phyloP scores from a whole-genome alignment of 345 rosid genomes.

The Linum usitatissimum region DNA sequence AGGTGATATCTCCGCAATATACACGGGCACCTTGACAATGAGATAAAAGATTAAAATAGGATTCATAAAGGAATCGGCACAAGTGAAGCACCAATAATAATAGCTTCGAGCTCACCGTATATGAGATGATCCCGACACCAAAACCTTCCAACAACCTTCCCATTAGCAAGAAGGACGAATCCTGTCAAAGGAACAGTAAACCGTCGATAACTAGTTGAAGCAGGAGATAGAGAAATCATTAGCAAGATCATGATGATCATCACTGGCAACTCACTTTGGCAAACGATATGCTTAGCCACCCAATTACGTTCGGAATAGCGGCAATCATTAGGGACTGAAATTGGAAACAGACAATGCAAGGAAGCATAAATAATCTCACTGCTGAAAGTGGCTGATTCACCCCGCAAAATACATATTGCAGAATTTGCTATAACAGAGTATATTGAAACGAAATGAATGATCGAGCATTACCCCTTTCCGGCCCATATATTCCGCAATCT shows the following conservation, averaged over 20 bases:
- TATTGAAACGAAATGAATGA: background rate
- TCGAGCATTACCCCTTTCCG: slow-evolving; percentile 4
- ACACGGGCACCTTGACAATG: slow-evolving; percentile 5
- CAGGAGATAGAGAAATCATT: background rate
- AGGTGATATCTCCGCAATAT: slow-evolving; percentile 9
- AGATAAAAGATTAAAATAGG: background rate
- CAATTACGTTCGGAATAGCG: slow-evolving; percentile 6
- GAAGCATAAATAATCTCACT: background rate
- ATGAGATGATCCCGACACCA: slow-evolving; percentile 6
- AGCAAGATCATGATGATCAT: background rate
- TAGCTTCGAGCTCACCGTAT: slow-evolving; percentile 1
- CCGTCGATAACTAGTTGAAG: background rate
- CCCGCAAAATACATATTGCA: background rate
- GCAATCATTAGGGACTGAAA: slow-evolving; percentile 8
- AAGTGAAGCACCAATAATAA: background rate
- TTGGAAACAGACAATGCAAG: background rate
- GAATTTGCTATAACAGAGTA: background rate
- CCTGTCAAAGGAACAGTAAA: background rate
- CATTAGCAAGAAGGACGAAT: slow-evolving; percentile 4
- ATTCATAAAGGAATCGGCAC: background rate
- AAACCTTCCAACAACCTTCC: slow-evolving; percentile 13
- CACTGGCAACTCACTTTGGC: slow-evolving; percentile 2
- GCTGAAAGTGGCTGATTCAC: background rate
- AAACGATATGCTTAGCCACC: slow-evolving; percentile 9
- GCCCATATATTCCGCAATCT: slow-evolving; percentile 7